A percentile compares a stretch with the other conserved stretches of the same genome.
Conservation (phyloP, 192 early-diverging fungal species). For the Backusella circina region DNA sequence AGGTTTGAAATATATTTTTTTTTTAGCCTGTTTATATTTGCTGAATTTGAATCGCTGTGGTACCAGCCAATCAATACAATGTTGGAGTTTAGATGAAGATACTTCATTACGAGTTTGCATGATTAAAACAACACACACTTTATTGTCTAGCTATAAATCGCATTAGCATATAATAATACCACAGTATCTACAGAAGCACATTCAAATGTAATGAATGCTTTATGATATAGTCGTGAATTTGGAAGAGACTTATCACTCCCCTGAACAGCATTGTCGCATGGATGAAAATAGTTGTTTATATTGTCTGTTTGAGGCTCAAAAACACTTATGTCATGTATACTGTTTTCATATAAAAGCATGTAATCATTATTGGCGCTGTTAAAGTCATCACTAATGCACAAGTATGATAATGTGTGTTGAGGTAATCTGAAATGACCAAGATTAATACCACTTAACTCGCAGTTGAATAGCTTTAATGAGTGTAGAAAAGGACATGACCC, state of each 20-base stretch:
- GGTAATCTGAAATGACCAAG: neutral
- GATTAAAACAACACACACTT: no score
- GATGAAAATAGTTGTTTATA: neutral
- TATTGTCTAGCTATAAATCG: neutral
- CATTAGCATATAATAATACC: neutral
- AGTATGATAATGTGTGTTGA: neutral
- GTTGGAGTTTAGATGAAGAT: no score
- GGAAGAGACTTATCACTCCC: neutral
- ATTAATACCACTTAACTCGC: neutral
- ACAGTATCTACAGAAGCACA: neutral
- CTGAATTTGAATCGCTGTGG: neutral
- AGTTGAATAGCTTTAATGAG: neutral
- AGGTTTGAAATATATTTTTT: no score
- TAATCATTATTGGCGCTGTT: neutral
- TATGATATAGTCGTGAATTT: neutral
- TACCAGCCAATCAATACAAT: no score
- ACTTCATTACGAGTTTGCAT: neutral
- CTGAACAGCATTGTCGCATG: neutral
- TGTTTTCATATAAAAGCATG: neutral
- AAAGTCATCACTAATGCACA: neutral
- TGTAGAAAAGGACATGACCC: neutral
- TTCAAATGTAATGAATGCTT: neutral
- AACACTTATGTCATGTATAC: neutral
- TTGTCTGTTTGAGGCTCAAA: neutral
- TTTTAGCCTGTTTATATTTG: no score